Evolutionary conservation across 441 rosid species (phyloP), one percentile per base, ranked within the genome.

Genomic region (Isatis lusitanica): DNA sequence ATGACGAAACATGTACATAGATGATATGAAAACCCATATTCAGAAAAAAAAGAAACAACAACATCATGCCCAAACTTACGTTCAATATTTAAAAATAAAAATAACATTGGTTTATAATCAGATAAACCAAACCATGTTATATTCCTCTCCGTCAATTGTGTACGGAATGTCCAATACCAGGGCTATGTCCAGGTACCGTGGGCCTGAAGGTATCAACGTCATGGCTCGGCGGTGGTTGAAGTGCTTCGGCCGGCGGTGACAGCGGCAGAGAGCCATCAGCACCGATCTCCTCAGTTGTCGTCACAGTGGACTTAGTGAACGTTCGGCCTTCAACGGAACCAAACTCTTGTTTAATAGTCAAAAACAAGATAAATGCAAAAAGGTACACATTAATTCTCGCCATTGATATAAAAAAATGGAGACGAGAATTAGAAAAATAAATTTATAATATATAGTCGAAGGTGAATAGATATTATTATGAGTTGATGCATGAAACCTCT

Each of bases 81-180:
- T 52, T 63, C 26, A 43, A 43, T 15, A 72, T 33, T 10, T 13
- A 0, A 6, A 3, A 6, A 13, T 36, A 47, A 35, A 42, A 52
- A 52, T 30, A 36, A 26, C 58, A 70, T 35, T 21, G 40, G 43
- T 36, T 28, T 40, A 50, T 26, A 46, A 13, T 59, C 50, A 28
- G 33, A 52, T 52, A 51, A 24, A 52, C 57, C 57, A 51, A 24
- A 52, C 57, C 57, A 26, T 52, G 8, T 26, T 65, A 62, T 51
- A 35, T 24, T 57, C 39, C 7, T 44, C 43, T 56, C 42, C 58
- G 13, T 57, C 47, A 65, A 60, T 63, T 78, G 11, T 80, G 79
- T 74, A 82, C 28, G 61, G 84, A 65, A 71, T 88, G 90, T n/a
- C 87, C 88, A 46, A 79, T 81, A 18, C 86, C 88, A 33, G 87